Conservation (phyloP, 2,329 filamentous ascomycete species). For the Clathrospora elynae region DNA sequence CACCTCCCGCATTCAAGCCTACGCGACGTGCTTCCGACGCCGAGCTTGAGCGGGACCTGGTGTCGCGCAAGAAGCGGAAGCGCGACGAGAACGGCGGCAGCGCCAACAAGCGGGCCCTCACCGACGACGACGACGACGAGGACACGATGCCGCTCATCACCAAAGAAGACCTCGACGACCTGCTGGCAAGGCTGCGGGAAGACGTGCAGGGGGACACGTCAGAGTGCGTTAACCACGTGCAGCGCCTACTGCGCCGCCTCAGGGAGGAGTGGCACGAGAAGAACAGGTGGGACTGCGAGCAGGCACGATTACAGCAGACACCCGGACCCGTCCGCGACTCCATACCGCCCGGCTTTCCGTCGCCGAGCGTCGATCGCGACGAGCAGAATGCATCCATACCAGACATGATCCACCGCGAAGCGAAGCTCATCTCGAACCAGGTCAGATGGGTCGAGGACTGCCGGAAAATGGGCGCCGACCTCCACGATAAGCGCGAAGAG, state of each 20-base stretch:
- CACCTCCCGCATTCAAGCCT: conserved; percentile 10
- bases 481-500: conserved; percentile 46
- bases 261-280: conserved; percentile 42
- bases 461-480: conserved; percentile 42
- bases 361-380: conserved; percentile 16
- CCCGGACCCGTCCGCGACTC: conserved; percentile 3
- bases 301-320: conserved; percentile 1
- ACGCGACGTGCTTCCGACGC: conserved; percentile 23
- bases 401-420: conserved; percentile 28
- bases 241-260: conserved; percentile 53
- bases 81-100: conserved; percentile 12
- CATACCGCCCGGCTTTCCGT: conserved; percentile 17
- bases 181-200: conserved; percentile 25
- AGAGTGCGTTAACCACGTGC: conserved; percentile 57
- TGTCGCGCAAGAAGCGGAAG: conserved; percentile 28
- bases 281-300: conserved; percentile 12
- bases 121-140: conserved; percentile 13
- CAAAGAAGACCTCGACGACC: conserved; percentile 26
- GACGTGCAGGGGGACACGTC: conserved; percentile 34
- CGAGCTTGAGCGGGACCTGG: conserved; percentile 24
- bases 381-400: conserved; percentile 14
- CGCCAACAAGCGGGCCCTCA: conserved; percentile 16
- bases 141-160: conserved; percentile 27
- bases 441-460: conserved; percentile 49
- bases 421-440: conserved; percentile 42